Conservation (phyloP, 176 grass and related monocot genomes). For the Oryza nivara region DNA sequence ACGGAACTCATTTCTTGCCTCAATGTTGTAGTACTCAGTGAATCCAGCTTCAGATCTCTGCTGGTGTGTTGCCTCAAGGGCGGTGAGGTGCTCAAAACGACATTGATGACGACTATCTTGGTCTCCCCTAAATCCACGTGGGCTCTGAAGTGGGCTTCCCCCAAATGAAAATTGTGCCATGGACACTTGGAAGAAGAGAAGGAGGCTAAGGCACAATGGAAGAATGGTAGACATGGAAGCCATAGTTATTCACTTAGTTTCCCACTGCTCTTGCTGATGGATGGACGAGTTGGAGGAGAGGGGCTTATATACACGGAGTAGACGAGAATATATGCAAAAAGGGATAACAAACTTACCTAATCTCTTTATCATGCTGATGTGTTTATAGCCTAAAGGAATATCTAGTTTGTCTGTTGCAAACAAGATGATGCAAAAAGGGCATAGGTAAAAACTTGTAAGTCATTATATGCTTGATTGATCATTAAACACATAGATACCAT, state of each 20-base stretch:
- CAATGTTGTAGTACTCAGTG: no score
- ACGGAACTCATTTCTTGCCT: no score
- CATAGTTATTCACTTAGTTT: constrained; percentile 16
- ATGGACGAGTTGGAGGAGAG: neutral
- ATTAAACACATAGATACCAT: neutral
- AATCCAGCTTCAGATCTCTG: no score
- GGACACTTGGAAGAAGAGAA: constrained; percentile 39
- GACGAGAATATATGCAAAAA: neutral
- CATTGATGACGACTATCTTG: neutral
- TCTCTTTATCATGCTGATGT: neutral
- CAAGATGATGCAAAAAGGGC: neutral
- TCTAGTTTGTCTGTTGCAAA: neutral
- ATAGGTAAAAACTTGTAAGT: neutral
- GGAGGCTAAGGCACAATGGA: constrained; percentile 28
- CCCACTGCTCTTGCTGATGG: neutral
- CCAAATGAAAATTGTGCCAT: constrained; percentile 30
- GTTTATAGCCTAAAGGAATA: neutral
- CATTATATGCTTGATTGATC: neutral
- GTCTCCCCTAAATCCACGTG: constrained; percentile 5
- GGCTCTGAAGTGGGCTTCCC: constrained; percentile 28
- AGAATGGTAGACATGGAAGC: neutral
- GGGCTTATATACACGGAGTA: neutral
- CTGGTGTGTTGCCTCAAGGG: neutral
- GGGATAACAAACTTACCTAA: neutral
- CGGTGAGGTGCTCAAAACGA: neutral